Evolutionary conservation across 495 filamentous ascomycete species (phyloP), one percentile per base, ranked within the genome.

Genomic region (Aspergillus asperescens): DNA sequence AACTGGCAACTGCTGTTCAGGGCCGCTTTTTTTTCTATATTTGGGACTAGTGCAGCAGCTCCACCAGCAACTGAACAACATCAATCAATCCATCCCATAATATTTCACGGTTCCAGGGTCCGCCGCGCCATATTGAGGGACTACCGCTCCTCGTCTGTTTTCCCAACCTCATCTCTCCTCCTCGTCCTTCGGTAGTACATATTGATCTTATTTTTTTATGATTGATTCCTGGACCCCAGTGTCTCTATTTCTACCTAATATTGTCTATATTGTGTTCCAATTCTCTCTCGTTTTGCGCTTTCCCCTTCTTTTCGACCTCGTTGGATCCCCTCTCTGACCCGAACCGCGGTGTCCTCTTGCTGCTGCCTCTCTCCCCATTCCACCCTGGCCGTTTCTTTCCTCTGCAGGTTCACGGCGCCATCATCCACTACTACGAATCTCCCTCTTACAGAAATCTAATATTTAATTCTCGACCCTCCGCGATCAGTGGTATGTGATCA

Each of bases 381-480:
- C n/a, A n/a, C n/a, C 27, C n/a, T 25, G n/a, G 20, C 16, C 24
- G 22, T 25, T 37, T 42, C 8, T 20, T 15, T 16, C 27, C 24
- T 19, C 15, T 28, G 5, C 7, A 19, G 10, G 20, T 42, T 18
- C 10, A 1, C 5, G 15, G 16, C 16, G 12, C 10, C 20, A 7
- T 27, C 32, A 29, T 28, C n/a, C 24, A n/a, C 46, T 1, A n/a
- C 42, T 18, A 31, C 42, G n/a, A 31, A 20, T 18, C 5, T 31
- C 10, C 25, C 24, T 10, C 24, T 24, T 42, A 24, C 38, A 50
- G 34, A 29, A 24, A 49, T 47, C 27, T 50, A 55, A 54, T 55
- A 61, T 47, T 53, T 50, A 55, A 50, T 55, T 39, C 29, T 31
- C 18, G n/a, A 39, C 13, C 43, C 51, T 54, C 51, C 46, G 48